Percentiles rank a stretch among this genome's conserved stretches.
phyloP scores from a whole-genome alignment of 768 basidiomycete species.

The Filobasidium floriforme region DNA sequence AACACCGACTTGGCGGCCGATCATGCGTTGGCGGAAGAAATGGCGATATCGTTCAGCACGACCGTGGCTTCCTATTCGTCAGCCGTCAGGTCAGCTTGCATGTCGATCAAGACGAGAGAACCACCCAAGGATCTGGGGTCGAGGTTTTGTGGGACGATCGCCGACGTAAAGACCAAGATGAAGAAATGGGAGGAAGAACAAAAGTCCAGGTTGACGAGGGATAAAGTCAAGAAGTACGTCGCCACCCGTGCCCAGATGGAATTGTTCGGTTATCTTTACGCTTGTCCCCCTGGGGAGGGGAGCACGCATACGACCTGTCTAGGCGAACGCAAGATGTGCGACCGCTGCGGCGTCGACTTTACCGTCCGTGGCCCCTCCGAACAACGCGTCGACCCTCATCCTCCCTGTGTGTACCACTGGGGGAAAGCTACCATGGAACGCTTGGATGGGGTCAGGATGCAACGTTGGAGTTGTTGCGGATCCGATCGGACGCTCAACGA shows the following conservation, averaged over 20 bases:
- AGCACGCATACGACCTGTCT: constrained; percentile 57
- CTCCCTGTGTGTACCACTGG: constrained; percentile 75
- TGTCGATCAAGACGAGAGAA: constrained; percentile 30
- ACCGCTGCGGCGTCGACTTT: constrained; percentile 67
- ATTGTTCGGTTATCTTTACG: constrained; percentile 63
- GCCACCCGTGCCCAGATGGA: constrained; percentile 56
- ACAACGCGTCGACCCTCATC: constrained; percentile 41
- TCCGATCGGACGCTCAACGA: constrained; percentile 6
- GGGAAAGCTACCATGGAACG: constrained; percentile 60
- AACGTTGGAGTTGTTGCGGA: constrained; percentile 36
- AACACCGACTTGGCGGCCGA: constrained; percentile 33
- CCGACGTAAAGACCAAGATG: constrained; percentile 30
- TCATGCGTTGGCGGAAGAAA: constrained; percentile 34
- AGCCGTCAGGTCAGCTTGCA: constrained; percentile 39
- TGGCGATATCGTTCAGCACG: constrained; percentile 31
- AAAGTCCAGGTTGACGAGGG: constrained; percentile 31
- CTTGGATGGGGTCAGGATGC: constrained; percentile 64
- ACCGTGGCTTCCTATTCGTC: constrained; percentile 36
- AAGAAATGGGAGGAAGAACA: constrained; percentile 33
- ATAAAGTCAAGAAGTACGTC: constrained; percentile 54
- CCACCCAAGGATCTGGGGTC: constrained; percentile 30
- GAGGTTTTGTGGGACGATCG: constrained; percentile 43
- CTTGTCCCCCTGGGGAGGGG: constrained; percentile 61
- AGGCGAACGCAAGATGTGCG: constrained; percentile 60
- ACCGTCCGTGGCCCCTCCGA: constrained; percentile 54